Conservation (phyloP, 495 filamentous ascomycete genomes). For the Neurospora intermedia region DNA sequence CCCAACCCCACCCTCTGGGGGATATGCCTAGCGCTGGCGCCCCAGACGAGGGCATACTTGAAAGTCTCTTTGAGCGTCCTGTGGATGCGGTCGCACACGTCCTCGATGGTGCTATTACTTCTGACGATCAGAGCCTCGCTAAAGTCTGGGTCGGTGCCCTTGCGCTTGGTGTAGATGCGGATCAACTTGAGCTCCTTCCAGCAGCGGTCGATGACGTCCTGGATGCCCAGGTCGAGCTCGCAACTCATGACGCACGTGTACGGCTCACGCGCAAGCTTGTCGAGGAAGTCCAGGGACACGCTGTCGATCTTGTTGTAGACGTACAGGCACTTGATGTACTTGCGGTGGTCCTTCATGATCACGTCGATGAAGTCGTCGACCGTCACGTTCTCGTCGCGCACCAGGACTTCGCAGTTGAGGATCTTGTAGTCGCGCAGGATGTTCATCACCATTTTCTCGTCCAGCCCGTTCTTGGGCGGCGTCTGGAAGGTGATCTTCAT, state of each 20-base stretch:
- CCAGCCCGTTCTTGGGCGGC: slow-evolving; percentile 69
- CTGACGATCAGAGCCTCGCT: slow-evolving; percentile 89
- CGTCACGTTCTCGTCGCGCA: slow-evolving; percentile 89
- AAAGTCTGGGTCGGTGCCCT: slow-evolving; percentile 87
- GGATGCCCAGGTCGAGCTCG: slow-evolving; percentile 93
- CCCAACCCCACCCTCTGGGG: slow-evolving; percentile 86
- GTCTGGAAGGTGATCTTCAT: slow-evolving; percentile 96
- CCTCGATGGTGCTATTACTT: slow-evolving; percentile 77
- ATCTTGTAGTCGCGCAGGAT: slow-evolving; percentile 98
- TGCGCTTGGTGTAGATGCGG: slow-evolving; percentile 92
- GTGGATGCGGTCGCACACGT: slow-evolving; percentile 95
- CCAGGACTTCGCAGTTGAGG: slow-evolving; percentile 91
- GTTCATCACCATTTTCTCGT: slow-evolving; percentile 96
- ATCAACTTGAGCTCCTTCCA: slow-evolving; percentile 93
- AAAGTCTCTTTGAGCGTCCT: slow-evolving; percentile 94
- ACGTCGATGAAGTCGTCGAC: slow-evolving; percentile 99
- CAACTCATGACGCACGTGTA: slow-evolving; percentile 96
- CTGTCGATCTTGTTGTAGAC: slow-evolving; percentile 99
- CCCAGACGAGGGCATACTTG: slow-evolving; percentile 98
- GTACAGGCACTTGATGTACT: slow-evolving; percentile 93
- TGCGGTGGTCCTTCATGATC: slow-evolving; percentile 94
- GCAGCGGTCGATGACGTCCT: slow-evolving; percentile 87
- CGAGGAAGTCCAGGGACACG: slow-evolving; percentile 85
- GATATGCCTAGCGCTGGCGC: slow-evolving; percentile 85
- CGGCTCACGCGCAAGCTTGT: slow-evolving; percentile 82